These are phyloP conservation scores for Aureobasidium sp. DNA, from an alignment of 2,329 filamentous ascomycete genomes.

Conservation along the genomic window DNA sequence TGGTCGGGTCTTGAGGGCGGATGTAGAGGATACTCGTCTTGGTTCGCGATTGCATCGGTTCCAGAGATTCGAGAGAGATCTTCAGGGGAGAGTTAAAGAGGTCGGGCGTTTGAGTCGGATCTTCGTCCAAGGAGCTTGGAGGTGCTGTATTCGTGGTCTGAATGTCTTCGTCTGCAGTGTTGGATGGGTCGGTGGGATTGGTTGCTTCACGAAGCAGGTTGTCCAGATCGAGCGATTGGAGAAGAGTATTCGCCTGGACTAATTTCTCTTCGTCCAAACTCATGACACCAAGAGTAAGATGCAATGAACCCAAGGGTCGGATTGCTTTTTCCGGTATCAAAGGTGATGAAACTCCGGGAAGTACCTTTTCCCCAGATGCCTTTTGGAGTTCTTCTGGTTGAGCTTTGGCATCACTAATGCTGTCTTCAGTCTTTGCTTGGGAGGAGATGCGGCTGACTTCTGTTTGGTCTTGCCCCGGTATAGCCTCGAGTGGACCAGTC, in stretches of 20 bases:
- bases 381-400: neutral
- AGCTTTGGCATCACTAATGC: neutral
- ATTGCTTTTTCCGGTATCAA: conserved; percentile 58
- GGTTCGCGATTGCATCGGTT: conserved; percentile 50
- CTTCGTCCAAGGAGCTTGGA: neutral
- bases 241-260: conserved; percentile 35
- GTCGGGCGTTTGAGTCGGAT: neutral
- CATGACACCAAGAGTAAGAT: conserved; percentile 84
- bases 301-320: conserved; percentile 68
- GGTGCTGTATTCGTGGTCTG: neutral
- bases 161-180: neutral
- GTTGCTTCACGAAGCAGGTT: conserved; percentile 14
- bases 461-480: neutral
- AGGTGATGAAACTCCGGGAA: conserved; percentile 16
- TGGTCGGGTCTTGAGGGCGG: conserved; percentile 46
- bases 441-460: neutral
- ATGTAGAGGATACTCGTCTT: conserved; percentile 59
- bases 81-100: conserved; percentile 17
- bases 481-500: neutral
- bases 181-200: neutral
- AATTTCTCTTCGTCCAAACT: conserved; percentile 50
- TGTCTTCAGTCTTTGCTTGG: neutral
- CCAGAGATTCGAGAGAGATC: conserved; percentile 41
- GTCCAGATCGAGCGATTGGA: conserved; percentile 20
- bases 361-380: neutral